These are phyloP conservation scores for Calonectria henricotiae DNA, from an alignment of 2,329 filamentous ascomycete genomes.

Conservation along the genomic window DNA sequence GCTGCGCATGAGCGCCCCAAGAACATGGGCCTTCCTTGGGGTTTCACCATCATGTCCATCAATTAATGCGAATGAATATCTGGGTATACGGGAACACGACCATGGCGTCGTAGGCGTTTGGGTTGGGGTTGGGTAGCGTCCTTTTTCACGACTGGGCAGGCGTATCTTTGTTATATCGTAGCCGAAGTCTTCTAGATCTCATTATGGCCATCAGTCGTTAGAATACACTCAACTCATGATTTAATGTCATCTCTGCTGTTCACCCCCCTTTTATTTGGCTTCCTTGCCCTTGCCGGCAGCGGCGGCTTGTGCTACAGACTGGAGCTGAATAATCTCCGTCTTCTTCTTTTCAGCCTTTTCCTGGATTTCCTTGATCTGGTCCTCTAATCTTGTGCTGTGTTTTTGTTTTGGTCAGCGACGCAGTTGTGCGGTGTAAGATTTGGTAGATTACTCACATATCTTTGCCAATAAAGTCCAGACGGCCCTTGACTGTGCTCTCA, in stretches of 20 bases:
- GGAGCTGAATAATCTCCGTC: conserved; percentile 72
- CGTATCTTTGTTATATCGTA: conserved; percentile 36
- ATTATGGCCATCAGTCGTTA: conserved; percentile 50
- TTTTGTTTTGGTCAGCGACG: conserved; percentile 37
- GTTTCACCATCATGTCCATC: conserved; percentile 52
- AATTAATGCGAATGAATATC: conserved; percentile 44
- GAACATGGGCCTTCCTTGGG: conserved; percentile 50
- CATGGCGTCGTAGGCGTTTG: conserved; percentile 44
- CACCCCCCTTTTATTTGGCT: conserved; percentile 40
- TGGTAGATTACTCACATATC: conserved; percentile 81
- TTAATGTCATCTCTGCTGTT: conserved; percentile 39
- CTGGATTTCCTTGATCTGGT: conserved; percentile 71
- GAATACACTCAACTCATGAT: conserved; percentile 55
- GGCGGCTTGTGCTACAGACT: conserved; percentile 67
- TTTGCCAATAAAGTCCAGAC: conserved; percentile 92
- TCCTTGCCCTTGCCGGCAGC: conserved; percentile 57
- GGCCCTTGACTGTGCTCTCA: conserved; percentile 89
- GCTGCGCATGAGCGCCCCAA: conserved; percentile 48
- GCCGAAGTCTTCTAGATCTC: conserved; percentile 43
- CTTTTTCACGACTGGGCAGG: conserved; percentile 32
- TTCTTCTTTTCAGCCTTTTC: conserved; percentile 74
- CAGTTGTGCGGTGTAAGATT: conserved; percentile 2
- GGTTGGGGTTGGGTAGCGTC: conserved; percentile 32
- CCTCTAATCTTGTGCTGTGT: conserved; percentile 62
- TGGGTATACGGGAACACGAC: conserved; percentile 43